Conservation (phyloP, 2,329 filamentous ascomycete species). For the Fusarium verrucosum region DNA sequence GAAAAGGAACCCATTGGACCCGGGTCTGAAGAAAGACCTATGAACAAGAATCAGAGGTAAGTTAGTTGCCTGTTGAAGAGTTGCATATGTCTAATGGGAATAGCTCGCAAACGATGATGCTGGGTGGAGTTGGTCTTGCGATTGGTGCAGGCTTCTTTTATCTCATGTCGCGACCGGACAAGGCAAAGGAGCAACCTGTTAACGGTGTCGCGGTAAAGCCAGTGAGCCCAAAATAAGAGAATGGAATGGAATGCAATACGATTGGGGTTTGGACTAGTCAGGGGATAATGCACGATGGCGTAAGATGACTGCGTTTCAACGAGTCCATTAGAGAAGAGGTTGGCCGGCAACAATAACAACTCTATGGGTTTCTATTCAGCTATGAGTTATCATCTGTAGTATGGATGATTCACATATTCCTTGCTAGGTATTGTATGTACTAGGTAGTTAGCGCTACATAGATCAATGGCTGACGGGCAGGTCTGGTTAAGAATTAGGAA, state of each 20-base stretch:
- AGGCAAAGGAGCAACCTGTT: conserved; percentile 20
- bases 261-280: background rate
- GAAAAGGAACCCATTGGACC: conserved; percentile 19
- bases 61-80: background rate
- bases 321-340: background rate
- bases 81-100: background rate
- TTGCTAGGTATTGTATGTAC: no score
- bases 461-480: no score
- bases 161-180: conserved; percentile 10
- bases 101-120: conserved; percentile 16
- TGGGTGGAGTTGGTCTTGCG: conserved; percentile 28
- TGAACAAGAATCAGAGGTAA: conserved; percentile 4
- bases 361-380: background rate
- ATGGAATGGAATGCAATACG: background rate
- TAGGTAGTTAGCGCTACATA: no score
- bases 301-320: conserved; percentile 14
- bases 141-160: conserved; percentile 31
- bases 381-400: background rate
- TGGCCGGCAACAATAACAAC: background rate
- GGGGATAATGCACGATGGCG: conserved; percentile 11
- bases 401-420: no score
- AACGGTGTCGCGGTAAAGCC: background rate
- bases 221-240: background rate
- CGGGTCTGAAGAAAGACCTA: background rate
- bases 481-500: no score